Evolutionary conservation across 805 yeast species (phyloP), one percentile per base, ranked within the genome.

Genomic region (Ogataea polymorpha): DNA sequence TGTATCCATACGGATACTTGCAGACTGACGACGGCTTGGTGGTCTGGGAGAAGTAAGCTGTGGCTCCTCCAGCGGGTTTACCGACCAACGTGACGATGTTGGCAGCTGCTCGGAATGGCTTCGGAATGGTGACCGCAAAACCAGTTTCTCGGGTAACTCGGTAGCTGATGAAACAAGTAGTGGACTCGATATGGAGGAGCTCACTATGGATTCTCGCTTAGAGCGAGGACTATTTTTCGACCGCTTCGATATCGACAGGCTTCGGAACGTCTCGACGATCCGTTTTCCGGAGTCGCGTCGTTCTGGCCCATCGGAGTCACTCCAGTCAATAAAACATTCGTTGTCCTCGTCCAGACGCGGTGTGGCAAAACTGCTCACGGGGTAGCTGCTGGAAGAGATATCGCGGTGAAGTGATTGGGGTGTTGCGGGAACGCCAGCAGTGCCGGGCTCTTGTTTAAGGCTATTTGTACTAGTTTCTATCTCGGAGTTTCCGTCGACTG

Each of bases 301-400:
- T 24, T n/a, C 27, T 11, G 27, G n/a, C 14, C 27, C 27, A 12
- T 24, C 27, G 27, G 7, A 12, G 16, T 26, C 31, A 15, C 26
- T 27, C 25, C 23, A 27, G 13, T 25, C 17, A 2, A 28, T 14
- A 23, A 34, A 23, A 6, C 29, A 24, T 12, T 31, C 45, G 9
- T 20, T 7, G 25, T 14, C 17, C 2, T 23, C 23, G 5, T 32
- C 41, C 6, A 41, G 45, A 15, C 32, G 36, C 10, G 45, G 45
- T 3, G 45, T 41, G 9, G 45, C 33, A 36, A 37, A 37, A 18
- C 28, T 31, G 12, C 41, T 21, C 6, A 23, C 18, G 23, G 35
- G 27, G 18, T 37, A 12, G 17, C 30, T 10, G 35, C 18, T 15
- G 3, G 41, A 38, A 9, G 37, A 20, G 12, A 36, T 13, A 12